Percentiles rank a stretch among this genome's conserved stretches.
These are phyloP conservation scores for Polychytrium aggregatum DNA, from an alignment of 192 early-diverging fungal genomes.

Conservation along the genomic window DNA sequence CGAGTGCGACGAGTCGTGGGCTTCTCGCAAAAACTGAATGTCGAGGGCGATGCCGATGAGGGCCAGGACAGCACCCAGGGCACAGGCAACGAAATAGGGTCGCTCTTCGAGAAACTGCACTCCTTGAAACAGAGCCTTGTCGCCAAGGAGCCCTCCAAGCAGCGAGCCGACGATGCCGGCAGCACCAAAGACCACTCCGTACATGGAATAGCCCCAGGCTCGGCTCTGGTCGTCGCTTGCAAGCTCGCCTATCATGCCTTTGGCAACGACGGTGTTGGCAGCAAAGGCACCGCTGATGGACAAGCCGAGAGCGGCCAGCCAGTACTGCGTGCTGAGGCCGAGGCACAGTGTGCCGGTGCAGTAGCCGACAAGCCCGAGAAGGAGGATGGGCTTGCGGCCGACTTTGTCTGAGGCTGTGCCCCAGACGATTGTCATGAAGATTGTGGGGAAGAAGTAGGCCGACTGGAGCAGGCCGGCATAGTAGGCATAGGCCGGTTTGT, in stretches of 20 bases:
- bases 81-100: conserved; percentile 23
- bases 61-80: conserved; percentile 16
- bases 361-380: conserved; percentile 22
- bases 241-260: conserved; percentile 32
- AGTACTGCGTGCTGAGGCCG: conserved; percentile 21
- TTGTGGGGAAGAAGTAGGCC: conserved; percentile 25
- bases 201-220: conserved; percentile 23
- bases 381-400: conserved; percentile 22
- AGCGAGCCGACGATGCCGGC: conserved; percentile 24
- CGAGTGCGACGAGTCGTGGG: neutral
- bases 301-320: conserved; percentile 8
- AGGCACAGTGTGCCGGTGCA: conserved; percentile 19
- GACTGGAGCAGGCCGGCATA: conserved; percentile 25
- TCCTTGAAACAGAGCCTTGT: conserved; percentile 13
- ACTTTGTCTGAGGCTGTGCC: conserved; percentile 19
- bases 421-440: conserved; percentile 25
- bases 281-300: conserved; percentile 25
- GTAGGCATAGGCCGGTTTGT: conserved; percentile 11
- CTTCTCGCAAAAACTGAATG: neutral
- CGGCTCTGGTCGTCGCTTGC: conserved; percentile 15
- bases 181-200: conserved; percentile 23
- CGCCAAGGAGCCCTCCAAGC: conserved; percentile 22
- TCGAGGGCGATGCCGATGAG: conserved; percentile 4
- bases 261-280: conserved; percentile 24
- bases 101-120: conserved; percentile 7